A percentile compares a stretch with the other conserved stretches of the same genome.
phyloP scores from a whole-genome alignment of 2,329 filamentous ascomycete species.

The Fusarium brachygibbosum region DNA sequence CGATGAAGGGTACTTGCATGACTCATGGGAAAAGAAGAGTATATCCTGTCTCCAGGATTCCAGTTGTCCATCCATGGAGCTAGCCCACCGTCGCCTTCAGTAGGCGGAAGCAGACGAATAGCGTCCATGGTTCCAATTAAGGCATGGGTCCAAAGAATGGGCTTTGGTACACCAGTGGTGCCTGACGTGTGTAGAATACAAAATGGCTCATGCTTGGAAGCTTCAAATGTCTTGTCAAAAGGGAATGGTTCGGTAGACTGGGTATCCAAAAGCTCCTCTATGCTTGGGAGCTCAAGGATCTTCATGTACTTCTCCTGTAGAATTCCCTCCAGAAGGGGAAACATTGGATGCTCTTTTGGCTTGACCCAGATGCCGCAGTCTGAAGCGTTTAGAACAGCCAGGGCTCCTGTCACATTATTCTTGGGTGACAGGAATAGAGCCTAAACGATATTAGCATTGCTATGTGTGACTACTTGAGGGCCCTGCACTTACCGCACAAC shows the following conservation, averaged over 20 bases:
- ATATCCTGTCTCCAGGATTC: slow-evolving; percentile 48
- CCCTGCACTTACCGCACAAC: slow-evolving; percentile 48
- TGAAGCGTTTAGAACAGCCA: slow-evolving; percentile 52
- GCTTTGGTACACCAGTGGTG: slow-evolving; percentile 59
- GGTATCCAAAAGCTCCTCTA: slow-evolving; percentile 48
- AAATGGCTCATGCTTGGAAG: slow-evolving; percentile 53
- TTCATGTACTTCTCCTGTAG: slow-evolving; percentile 46
- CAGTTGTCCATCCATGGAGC: slow-evolving; percentile 48
- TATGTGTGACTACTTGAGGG: rapidly evolving
- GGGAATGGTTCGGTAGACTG: slow-evolving; percentile 36
- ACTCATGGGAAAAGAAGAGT: slow-evolving; percentile 46
- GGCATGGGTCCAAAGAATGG: slow-evolving; percentile 54
- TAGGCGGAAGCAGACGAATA: slow-evolving; percentile 52
- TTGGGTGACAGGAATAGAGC: slow-evolving; percentile 53
- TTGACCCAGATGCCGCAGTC: slow-evolving; percentile 53
- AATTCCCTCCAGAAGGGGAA: slow-evolving; percentile 43
- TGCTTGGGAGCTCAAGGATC: slow-evolving; percentile 47
- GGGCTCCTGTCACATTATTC: slow-evolving; percentile 52
- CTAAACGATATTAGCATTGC: slow-evolving; percentile 24
- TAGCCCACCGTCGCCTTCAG: slow-evolving; percentile 45
- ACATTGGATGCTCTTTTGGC: slow-evolving; percentile 30
- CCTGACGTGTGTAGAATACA: slow-evolving; percentile 59
- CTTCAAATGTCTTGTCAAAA: slow-evolving; percentile 52
- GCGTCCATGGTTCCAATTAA: slow-evolving; percentile 55
- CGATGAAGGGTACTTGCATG: background rate